Evolutionary conservation across 805 yeast genomes (phyloP), one percentile per base, ranked within the genome.

Genomic region (Trichomonascus vanleenenianus): DNA sequence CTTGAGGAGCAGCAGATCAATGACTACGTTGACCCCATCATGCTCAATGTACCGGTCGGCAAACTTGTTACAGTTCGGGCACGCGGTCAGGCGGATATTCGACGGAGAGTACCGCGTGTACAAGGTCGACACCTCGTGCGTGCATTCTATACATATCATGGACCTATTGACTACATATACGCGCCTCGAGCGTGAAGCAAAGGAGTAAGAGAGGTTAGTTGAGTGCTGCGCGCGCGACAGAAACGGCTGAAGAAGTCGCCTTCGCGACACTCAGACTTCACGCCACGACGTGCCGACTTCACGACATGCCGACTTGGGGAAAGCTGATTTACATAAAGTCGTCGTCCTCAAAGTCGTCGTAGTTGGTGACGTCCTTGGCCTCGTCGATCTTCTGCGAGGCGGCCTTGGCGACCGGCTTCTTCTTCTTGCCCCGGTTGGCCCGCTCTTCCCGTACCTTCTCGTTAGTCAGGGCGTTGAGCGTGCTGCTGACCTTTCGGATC

Each of bases 41-140:
- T 79, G 82, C 61, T 93, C 99, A 27, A 91, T 81, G 65, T 93
- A 93, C 59, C 84, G 83, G 63, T 93, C 99, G 2, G 88, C 95
- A 18, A 84, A 79, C 42, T 73, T 70, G 27, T 76, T 72, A 61
- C 99, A 93, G 25, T 66, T 61, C 2, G 76, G 66, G 58, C 97
- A 93, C 30, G 80, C 79, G 0, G 95, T 81, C 33, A 87, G 73
- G 52, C 84, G 79, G 40, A 91, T 85, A 56, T 87, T 88, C 39
- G 81, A 79, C 47, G 83, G 80, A 25, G 89, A 77, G 63, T 85
- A 89, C 53, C 71, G 72, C 18, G 82, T 80, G 65, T 76, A 91
- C 32, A 89, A 72, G 1, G 83, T 70, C 14, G 71, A 68, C 31
- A 81, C 83, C 2, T 81, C 77, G 34, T 72, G 66, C n/a, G 79